Evolutionary conservation across 2,329 filamentous ascomycete genomes (phyloP).

Genomic region (Ceratocystis colombiana): DNA sequence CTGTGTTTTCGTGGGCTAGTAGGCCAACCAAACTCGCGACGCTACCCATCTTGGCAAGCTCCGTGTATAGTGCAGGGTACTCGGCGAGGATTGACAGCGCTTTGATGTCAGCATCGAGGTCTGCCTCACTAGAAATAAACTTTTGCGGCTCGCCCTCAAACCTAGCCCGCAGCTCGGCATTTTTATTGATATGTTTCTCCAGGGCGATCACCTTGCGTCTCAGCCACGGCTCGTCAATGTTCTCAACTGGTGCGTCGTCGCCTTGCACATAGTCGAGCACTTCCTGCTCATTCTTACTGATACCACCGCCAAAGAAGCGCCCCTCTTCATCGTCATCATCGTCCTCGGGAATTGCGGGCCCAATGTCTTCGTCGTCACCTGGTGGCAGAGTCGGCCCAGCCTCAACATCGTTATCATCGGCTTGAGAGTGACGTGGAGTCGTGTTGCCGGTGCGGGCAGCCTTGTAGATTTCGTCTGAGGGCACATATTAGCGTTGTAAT

Average conservation of each 20-base stretch:
- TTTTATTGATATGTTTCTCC: conserved; percentile 83
- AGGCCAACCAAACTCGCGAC: conserved; percentile 66
- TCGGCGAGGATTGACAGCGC: conserved; percentile 76
- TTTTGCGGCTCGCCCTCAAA: conserved; percentile 70
- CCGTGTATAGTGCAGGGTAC: conserved; percentile 69
- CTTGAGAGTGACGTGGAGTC: conserved; percentile 36
- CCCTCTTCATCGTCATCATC: conserved; percentile 56
- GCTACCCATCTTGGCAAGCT: conserved; percentile 67
- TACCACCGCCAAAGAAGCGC: conserved; percentile 88
- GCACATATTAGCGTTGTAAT: background rate
- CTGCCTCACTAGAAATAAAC: conserved; percentile 77
- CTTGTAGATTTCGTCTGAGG: conserved; percentile 53
- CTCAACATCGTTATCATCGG: conserved; percentile 37
- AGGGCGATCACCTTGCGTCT: conserved; percentile 71
- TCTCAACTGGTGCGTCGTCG: conserved; percentile 47
- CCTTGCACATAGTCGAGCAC: conserved; percentile 79
- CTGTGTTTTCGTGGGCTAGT: conserved; percentile 89
- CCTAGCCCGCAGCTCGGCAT: conserved; percentile 77
- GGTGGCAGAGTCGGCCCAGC: conserved; percentile 39
- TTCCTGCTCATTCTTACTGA: conserved; percentile 68
- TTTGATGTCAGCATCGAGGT: conserved; percentile 82
- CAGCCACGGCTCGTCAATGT: conserved; percentile 75
- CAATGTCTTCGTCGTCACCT: conserved; percentile 44
- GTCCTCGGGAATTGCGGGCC: conserved; percentile 39
- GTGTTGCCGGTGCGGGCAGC: conserved; percentile 44